Base-by-base conservation (phyloP, 345 rosid species). In the Salix caprea region DNA sequence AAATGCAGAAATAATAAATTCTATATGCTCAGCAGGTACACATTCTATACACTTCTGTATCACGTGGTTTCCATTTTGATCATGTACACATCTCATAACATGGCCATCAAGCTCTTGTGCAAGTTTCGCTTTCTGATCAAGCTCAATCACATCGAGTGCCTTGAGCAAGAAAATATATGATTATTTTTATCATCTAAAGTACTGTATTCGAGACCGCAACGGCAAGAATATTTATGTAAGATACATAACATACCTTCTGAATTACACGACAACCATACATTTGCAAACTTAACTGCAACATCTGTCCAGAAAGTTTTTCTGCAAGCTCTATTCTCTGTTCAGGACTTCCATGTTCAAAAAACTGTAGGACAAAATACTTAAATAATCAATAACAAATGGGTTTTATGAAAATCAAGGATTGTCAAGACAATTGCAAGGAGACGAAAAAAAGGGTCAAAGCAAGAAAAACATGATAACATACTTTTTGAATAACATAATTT, bases 181-280 rank as follows among this genome's bases (percentile, higher is more conserved):
- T 46, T 15, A 46, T 46, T 15, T 46, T 46, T 46, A 46, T 46
- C 5, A 14, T 12, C 52, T 46, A 46, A 46, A 4, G 52, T 14
- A 46, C 52, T 4, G 52, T 46, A 46, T 14, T 46, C 4, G 52
- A 15, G 52, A 46, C 52, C 0, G 52, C 18, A 46, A 4, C 18
- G 6, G 52, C 18, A 46, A 14, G 16, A 46, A 4, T 15, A 46
- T 46, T 46, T 14, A 46, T 46, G 52, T 92, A 81, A 65, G 65
- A 62, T 46, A 15, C 80, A 85, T 48, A 54, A 70, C 24, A 50
- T 76, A 93, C 99, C 98, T 96, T 96, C 78, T 96, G 98, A 80
- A 96, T 93, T 76, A 96, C 99, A 75, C 99, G 97, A 66, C 99
- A 93, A 71, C 99, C 99, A 82, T 96, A 96, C 99, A 96, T 96